Conservation (phyloP, 352 stramenopile species). For the Phytophthora megakarya region DNA sequence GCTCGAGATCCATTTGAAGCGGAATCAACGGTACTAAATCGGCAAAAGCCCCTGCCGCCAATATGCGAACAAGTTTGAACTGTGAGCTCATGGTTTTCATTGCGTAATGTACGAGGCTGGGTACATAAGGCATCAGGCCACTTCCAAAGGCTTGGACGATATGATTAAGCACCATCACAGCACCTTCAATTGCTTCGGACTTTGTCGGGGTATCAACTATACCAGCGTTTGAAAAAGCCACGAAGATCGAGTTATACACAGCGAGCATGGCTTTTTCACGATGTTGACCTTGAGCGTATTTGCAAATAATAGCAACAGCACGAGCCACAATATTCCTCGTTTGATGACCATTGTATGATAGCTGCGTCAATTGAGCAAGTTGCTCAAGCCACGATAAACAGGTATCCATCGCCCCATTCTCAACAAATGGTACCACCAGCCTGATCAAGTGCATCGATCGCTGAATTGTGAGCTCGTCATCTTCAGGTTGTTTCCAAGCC, state of each 20-base stretch:
- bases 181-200: slow-evolving; percentile 38
- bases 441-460: slow-evolving; percentile 56
- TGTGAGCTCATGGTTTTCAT: slow-evolving; percentile 73
- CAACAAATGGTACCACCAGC: slow-evolving; percentile 44
- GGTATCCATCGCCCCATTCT: slow-evolving; percentile 28
- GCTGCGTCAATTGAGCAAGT: slow-evolving; percentile 36
- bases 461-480: slow-evolving; percentile 46
- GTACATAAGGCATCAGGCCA: slow-evolving; percentile 59
- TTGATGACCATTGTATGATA: slow-evolving; percentile 24
- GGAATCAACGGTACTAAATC: slow-evolving; percentile 73
- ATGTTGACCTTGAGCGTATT: slow-evolving; percentile 25
- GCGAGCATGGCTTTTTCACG: slow-evolving; percentile 52
- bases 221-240: slow-evolving; percentile 23
- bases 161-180: slow-evolving; percentile 64
- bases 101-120: slow-evolving; percentile 68
- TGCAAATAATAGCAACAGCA: slow-evolving; percentile 57
- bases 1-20: slow-evolving; percentile 72
- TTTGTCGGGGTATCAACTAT: background rate
- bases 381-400: slow-evolving; percentile 55
- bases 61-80: slow-evolving; percentile 40
- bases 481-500: slow-evolving; percentile 34
- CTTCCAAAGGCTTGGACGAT: slow-evolving; percentile 43
- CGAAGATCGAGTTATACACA: slow-evolving; percentile 60
- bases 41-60: slow-evolving; percentile 69
- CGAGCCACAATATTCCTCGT: slow-evolving; percentile 45